Evolutionary conservation across 2,329 filamentous ascomycete genomes (phyloP).

Genomic region (Fusarium equiseti): DNA sequence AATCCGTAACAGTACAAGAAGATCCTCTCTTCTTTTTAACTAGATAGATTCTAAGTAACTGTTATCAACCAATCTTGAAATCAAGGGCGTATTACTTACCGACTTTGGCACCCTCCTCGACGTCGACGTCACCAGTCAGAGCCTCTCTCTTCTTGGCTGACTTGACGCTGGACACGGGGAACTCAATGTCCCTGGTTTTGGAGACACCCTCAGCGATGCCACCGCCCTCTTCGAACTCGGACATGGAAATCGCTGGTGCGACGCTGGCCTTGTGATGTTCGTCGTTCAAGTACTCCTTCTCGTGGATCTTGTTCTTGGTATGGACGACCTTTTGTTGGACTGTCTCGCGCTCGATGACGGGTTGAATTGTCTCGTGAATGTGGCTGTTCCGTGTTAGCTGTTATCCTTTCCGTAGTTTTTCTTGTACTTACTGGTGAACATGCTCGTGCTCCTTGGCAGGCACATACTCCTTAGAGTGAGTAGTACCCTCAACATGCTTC

Average conservation of each 20-base stretch:
- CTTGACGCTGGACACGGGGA: conserved; percentile 3
- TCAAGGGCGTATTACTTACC: not conserved
- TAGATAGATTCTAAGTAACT: conserved; percentile 20
- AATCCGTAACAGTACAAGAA: conserved; percentile 7
- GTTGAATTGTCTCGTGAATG: conserved; percentile 31
- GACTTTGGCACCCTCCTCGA: conserved; percentile 1
- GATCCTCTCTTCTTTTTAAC: conserved; percentile 12
- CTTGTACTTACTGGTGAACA: conserved; percentile 18
- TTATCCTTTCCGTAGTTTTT: accelerated
- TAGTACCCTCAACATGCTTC: conserved; percentile 25
- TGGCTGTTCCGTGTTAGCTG: conserved; percentile 3
- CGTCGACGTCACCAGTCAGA: not conserved
- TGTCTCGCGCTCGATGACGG: conserved; percentile 34
- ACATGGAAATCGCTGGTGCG: conserved; percentile 14
- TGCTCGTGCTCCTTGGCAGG: conserved; percentile 26
- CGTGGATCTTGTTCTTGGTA: conserved; percentile 25
- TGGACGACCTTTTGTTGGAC: conserved; percentile 34
- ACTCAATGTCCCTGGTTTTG: conserved; percentile 12
- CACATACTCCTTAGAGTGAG: conserved; percentile 17
- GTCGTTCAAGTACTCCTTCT: conserved; percentile 29
- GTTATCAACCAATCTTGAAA: not conserved
- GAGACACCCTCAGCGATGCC: not conserved
- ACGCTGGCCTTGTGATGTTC: conserved; percentile 22
- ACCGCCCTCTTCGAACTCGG: conserved; percentile 14
- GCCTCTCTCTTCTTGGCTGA: conserved; percentile 12